These are phyloP conservation scores for Vachellia pachyceras DNA, from an alignment of 306 rosid species.

Conservation along the genomic window DNA sequence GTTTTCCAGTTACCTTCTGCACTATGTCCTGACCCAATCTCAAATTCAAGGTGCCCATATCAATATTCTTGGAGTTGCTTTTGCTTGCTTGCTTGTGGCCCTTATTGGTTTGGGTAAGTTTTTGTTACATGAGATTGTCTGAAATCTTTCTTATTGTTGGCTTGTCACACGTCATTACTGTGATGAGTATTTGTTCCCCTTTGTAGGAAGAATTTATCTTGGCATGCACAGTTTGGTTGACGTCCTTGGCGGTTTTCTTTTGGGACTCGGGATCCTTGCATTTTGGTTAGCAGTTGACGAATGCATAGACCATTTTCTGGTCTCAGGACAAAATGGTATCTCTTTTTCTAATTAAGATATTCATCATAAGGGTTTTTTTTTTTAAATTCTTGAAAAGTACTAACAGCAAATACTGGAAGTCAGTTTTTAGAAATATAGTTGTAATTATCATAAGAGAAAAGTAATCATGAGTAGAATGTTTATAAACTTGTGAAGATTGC, in stretches of 20 bases:
- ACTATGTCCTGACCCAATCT: slow-evolving; percentile 67
- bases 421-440: slow-evolving; percentile 26
- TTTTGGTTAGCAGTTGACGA: slow-evolving; percentile 77
- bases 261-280: slow-evolving; percentile 77
- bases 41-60: slow-evolving; percentile 60
- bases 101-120: slow-evolving; percentile 84
- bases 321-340: slow-evolving; percentile 87
- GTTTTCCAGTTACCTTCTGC: slow-evolving; percentile 81
- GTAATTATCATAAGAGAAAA: slow-evolving; percentile 9
- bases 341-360: slow-evolving; percentile 28
- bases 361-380: slow-evolving; percentile 24
- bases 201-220: slow-evolving; percentile 92
- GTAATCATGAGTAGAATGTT: slow-evolving; percentile 12
- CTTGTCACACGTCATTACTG: slow-evolving; percentile 21
- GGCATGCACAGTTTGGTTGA: slow-evolving; percentile 97
- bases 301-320: slow-evolving; percentile 67
- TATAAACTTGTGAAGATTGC: slow-evolving; percentile 1
- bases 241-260: slow-evolving; percentile 70
- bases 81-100: slow-evolving; percentile 71
- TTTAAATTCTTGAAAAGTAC: slow-evolving; percentile 14
- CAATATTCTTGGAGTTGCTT: slow-evolving; percentile 59
- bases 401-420: slow-evolving; percentile 11
- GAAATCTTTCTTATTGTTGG: slow-evolving; percentile 38
- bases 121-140: slow-evolving; percentile 15
- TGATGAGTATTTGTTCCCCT: slow-evolving; percentile 35